These are phyloP conservation scores for Vicia villosa DNA, from an alignment of 306 rosid genomes.

Conservation along the genomic window DNA sequence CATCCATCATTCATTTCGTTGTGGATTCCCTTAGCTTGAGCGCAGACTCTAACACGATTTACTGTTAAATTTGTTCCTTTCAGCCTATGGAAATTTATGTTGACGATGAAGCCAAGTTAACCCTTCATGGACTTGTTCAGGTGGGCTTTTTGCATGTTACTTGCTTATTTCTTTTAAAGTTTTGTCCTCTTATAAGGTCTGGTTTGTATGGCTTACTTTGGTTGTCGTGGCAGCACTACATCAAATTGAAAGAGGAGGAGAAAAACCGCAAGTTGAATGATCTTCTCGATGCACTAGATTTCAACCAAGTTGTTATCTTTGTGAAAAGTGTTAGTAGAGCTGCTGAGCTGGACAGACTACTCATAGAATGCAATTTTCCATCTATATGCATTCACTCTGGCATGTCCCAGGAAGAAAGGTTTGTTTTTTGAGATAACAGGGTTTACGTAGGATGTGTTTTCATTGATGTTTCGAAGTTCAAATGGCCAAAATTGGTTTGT, in stretches of 20 bases:
- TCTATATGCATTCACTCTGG: slow-evolving; percentile 99
- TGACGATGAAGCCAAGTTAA: slow-evolving; percentile 97
- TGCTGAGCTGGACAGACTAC: slow-evolving; percentile 95
- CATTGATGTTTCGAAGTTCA: neutral
- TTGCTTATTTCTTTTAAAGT: neutral
- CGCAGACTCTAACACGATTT: slow-evolving; percentile 88
- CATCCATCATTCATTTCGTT: slow-evolving; percentile 84
- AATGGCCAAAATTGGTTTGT: neutral
- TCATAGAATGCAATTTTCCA: slow-evolving; percentile 96
- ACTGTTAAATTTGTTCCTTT: slow-evolving; percentile 91
- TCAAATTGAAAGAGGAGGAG: slow-evolving; percentile 93
- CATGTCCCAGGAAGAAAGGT: slow-evolving; percentile 99
- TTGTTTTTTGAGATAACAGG: slow-evolving; percentile 18
- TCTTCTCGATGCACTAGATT: slow-evolving; percentile 96
- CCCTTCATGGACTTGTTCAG: slow-evolving; percentile 99
- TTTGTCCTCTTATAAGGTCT: neutral
- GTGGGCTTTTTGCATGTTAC: slow-evolving; percentile 34
- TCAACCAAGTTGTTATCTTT: slow-evolving; percentile 95
- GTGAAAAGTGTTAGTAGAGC: slow-evolving; percentile 98
- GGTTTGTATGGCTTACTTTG: slow-evolving; percentile 34
- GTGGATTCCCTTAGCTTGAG: slow-evolving; percentile 89
- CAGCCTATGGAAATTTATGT: slow-evolving; percentile 99
- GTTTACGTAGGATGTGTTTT: neutral
- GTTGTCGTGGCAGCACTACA: slow-evolving; percentile 82
- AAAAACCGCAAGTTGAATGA: slow-evolving; percentile 96